Base-by-base conservation (phyloP, 1,284 basidiomycete genomes). In the Peniophora sp. region DNA sequence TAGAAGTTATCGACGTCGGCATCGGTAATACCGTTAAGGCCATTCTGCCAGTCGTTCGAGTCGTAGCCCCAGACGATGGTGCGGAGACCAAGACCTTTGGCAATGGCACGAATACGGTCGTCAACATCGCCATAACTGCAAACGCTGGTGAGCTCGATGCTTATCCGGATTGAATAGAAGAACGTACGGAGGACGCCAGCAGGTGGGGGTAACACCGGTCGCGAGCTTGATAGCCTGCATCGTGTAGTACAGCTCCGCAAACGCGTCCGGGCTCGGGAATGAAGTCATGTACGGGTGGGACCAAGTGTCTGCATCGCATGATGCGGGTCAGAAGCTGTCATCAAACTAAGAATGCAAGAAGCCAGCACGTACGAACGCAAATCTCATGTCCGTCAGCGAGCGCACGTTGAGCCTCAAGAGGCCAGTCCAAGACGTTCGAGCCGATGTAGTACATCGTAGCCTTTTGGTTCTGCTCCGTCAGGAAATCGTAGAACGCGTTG, bases 371-470 rank as follows among this genome's bases (percentile, higher is more conserved):
- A 74, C 76, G 78, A 52, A 72, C 71, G 47, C 76, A 77, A 50
- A 85, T 70, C 64, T 85, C 80, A 61, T 88, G 85, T 9, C 86
- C 81, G 59, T 81, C 74, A 48, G 75, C 66, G 57, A 87, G 69
- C 47, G 72, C 78, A 49, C 85, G 77, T 49, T 85, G 75, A 49
- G 87, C 85, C 59, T 88, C 79, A 3, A 83, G 75, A 20, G 85
- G 78, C 65, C 83, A 87, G 58, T 88, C 74, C 58, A 83, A 75
- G 47, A 89, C 78, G 44, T 85, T 89, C 49, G 85, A 88, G 35
- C 90, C 89, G 51, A 91, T 79, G 64, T 82, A 92, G 68, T 88
- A 92, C 74, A 81, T 73, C 5, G 88, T 91, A 19, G 89, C 81
- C 69, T 81, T 86, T 67, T 91, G 74, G 54, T 85, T 71, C 55